Percentiles rank a stretch among this genome's conserved stretches.
phyloP scores from a whole-genome alignment of 23 red algal species.

The Chondrus crispus region DNA sequence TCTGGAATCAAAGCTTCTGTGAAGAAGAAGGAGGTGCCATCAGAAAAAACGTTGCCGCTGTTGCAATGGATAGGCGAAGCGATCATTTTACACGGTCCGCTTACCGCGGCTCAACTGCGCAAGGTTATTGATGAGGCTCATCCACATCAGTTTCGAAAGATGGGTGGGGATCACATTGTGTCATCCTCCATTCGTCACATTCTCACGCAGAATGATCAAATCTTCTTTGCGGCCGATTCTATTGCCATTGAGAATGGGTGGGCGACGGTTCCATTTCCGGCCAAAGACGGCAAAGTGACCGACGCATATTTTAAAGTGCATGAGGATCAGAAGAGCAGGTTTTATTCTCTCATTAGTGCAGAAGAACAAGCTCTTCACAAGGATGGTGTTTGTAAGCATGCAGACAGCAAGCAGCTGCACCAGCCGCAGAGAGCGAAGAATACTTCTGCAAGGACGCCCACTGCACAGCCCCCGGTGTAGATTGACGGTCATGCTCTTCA shows the following conservation, averaged over 20 bases:
- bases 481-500: too few species aligned
- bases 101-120: constrained; percentile 21
- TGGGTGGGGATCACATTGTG: constrained; percentile 24
- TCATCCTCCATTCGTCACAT: constrained; percentile 48
- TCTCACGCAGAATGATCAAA: constrained; percentile 62
- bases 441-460: too few species aligned
- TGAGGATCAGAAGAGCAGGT: constrained; percentile 15
- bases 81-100: background rate
- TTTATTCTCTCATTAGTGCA: background rate
- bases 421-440: too few species aligned
- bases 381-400: background rate
- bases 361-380: background rate
- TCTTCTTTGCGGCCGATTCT: constrained; percentile 32
- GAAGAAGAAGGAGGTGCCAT: constrained; percentile 39
- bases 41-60: constrained; percentile 7
- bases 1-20: background rate
- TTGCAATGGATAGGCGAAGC: constrained; percentile 63
- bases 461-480: too few species aligned
- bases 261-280: background rate
- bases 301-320: constrained; percentile 35
- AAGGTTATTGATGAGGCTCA: constrained; percentile 22
- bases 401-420: too few species aligned
- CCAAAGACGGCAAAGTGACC: background rate
- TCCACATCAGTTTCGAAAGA: constrained; percentile 4
- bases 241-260: background rate